Conservation (phyloP, 176 grass and related monocot genomes). For the Ensete glaucum region DNA sequence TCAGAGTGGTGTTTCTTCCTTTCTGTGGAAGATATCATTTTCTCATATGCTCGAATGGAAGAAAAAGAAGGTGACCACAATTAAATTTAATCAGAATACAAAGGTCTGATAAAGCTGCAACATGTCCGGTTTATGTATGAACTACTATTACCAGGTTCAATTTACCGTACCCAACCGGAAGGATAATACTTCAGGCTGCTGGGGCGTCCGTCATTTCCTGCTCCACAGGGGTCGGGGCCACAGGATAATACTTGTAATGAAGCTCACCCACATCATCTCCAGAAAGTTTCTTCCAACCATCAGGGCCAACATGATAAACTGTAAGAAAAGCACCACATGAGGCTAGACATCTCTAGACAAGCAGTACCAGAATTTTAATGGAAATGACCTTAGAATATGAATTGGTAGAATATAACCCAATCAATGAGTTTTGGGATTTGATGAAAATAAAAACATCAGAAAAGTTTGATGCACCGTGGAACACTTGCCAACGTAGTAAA, state of each 20-base stretch:
- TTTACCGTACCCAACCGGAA: neutral
- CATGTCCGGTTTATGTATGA: neutral
- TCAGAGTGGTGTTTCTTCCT: too few species aligned
- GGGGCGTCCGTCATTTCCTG: conserved; percentile 73
- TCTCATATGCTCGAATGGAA: too few species aligned
- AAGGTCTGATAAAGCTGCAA: too few species aligned
- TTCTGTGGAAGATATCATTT: too few species aligned
- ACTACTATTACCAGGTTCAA: neutral
- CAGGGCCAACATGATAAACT: conserved; percentile 80
- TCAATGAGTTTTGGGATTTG: neutral
- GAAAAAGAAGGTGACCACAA: too few species aligned
- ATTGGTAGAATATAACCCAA: neutral
- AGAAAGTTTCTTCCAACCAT: conserved; percentile 91
- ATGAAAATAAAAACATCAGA: neutral
- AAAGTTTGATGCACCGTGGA: neutral
- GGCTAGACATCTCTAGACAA: too few species aligned
- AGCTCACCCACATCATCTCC: conserved; percentile 89
- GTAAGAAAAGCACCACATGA: neutral
- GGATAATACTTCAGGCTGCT: conserved; percentile 22
- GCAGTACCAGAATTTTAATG: neutral
- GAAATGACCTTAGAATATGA: neutral
- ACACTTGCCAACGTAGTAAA: too few species aligned
- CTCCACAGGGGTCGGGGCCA: conserved; percentile 40
- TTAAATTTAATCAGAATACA: too few species aligned
- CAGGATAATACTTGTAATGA: conserved; percentile 83